phyloP scores from a whole-genome alignment of 257 asterid species.

The Nicotiana tomentosiformis region DNA sequence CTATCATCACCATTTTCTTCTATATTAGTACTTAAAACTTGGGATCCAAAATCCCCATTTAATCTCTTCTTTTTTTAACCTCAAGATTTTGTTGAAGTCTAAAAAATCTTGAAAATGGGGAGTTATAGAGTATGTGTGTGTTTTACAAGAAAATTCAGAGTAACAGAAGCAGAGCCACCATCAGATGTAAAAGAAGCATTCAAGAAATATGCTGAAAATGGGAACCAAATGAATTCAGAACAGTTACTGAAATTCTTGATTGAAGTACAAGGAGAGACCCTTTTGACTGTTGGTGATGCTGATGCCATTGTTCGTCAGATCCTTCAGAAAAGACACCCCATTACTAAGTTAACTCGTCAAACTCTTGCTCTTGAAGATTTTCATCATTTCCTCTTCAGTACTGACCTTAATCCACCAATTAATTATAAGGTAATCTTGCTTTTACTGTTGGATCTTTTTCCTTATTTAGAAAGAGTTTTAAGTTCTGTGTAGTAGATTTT shows the following conservation, averaged over 20 bases:
- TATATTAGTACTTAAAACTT: neutral
- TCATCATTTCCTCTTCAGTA: constrained; percentile 58
- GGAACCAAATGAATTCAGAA: constrained; percentile 43
- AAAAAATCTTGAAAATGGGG: constrained; percentile 28
- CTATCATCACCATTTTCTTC: neutral
- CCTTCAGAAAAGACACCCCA: constrained; percentile 38
- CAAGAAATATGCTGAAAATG: constrained; percentile 47
- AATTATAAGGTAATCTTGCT: constrained; percentile 33
- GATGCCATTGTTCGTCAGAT: constrained; percentile 44
- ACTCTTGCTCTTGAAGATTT: constrained; percentile 42
- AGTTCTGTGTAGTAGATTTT: too few relatives aligned
- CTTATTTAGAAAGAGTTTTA: neutral
- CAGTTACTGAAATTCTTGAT: constrained; percentile 32
- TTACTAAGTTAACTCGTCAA: constrained; percentile 29
- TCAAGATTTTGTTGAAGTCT: neutral
- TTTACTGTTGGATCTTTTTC: neutral
- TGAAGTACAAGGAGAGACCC: constrained; percentile 29
- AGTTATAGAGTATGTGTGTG: constrained; percentile 52
- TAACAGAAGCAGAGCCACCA: constrained; percentile 58
- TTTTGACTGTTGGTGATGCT: constrained; percentile 22
- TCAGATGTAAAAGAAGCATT: constrained; percentile 48
- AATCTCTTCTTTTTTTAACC: neutral
- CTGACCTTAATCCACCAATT: constrained; percentile 62
- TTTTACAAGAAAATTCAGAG: constrained; percentile 51
- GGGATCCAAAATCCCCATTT: neutral